Percentiles rank a stretch among this genome's conserved stretches.
These are phyloP conservation scores for Alternaria sp. DNA, from an alignment of 2,329 filamentous ascomycete genomes.

Conservation along the genomic window DNA sequence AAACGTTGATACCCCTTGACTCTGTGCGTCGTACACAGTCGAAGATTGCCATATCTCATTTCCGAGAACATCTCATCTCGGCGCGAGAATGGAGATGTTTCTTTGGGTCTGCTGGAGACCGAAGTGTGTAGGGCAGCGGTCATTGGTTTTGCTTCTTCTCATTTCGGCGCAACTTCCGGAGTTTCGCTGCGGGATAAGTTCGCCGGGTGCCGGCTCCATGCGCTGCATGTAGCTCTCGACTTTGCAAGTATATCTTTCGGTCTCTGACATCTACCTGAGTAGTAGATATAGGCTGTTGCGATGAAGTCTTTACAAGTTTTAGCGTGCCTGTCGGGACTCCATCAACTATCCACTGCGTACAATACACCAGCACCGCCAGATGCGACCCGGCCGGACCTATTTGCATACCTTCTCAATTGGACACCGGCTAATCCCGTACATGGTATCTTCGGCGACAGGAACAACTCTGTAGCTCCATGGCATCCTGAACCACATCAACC, in stretches of 20 bases:
- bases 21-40: neutral
- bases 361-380: neutral
- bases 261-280: neutral
- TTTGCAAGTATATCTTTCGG: neutral
- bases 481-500: neutral
- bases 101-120: too few species aligned
- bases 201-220: neutral
- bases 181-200: neutral
- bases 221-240: neutral
- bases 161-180: neutral
- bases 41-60: neutral
- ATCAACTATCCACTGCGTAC: neutral
- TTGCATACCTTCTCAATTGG: neutral
- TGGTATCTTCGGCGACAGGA: neutral
- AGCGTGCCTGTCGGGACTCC: neutral
- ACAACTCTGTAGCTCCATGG: neutral
- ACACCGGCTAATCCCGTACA: neutral
- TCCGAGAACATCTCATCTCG: neutral
- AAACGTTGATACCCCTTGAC: neutral
- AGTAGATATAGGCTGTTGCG: neutral
- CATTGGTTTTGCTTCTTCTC: neutral
- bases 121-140: too few species aligned
- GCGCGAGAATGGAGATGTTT: neutral
- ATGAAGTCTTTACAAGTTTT: neutral
- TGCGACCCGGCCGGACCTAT: neutral